Evolutionary conservation across 352 stramenopile species (phyloP).

Genomic region (Pseudoperonospora humuli): DNA sequence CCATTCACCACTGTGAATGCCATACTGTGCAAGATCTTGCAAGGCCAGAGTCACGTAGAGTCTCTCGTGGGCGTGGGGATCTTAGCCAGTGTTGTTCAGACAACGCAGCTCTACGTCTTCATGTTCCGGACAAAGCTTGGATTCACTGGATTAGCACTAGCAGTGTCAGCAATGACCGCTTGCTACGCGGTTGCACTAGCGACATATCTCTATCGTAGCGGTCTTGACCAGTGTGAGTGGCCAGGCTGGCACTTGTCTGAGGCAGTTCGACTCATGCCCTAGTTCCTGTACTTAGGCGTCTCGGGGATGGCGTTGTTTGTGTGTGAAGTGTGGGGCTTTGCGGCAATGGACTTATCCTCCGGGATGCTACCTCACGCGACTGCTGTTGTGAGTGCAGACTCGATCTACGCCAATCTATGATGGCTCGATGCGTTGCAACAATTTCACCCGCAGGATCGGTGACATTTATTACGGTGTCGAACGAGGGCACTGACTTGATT

Average conservation of each 20-base stretch:
- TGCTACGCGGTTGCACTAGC: slow-evolving; percentile 60
- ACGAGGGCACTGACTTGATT: too few relatives aligned
- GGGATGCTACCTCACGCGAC: slow-evolving; percentile 69
- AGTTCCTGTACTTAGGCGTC: slow-evolving; percentile 73
- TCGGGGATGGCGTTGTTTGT: slow-evolving; percentile 81
- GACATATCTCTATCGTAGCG: slow-evolving; percentile 56
- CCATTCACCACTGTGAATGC: slow-evolving; percentile 66
- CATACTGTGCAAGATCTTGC: slow-evolving; percentile 74
- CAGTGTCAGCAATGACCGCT: slow-evolving; percentile 40
- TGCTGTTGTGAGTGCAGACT: slow-evolving; percentile 79
- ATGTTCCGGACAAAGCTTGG: slow-evolving; percentile 75
- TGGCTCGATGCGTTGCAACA: slow-evolving; percentile 37
- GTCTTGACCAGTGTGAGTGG: slow-evolving; percentile 65
- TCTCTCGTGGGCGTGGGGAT: slow-evolving; percentile 78
- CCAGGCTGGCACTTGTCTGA: slow-evolving; percentile 63
- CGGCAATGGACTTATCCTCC: slow-evolving; percentile 58
- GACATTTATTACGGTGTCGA: too few relatives aligned
- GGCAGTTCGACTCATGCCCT: slow-evolving; percentile 49
- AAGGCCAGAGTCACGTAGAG: slow-evolving; percentile 79
- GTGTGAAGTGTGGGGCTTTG: slow-evolving; percentile 84
- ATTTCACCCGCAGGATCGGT: slow-evolving; percentile 63
- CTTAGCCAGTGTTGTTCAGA: slow-evolving; percentile 73
- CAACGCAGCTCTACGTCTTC: slow-evolving; percentile 74
- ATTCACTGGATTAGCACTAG: slow-evolving; percentile 73
- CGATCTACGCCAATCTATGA: slow-evolving; percentile 70